phyloP scores from a whole-genome alignment of 1,284 basidiomycete species.

The Dichomitus squalens region DNA sequence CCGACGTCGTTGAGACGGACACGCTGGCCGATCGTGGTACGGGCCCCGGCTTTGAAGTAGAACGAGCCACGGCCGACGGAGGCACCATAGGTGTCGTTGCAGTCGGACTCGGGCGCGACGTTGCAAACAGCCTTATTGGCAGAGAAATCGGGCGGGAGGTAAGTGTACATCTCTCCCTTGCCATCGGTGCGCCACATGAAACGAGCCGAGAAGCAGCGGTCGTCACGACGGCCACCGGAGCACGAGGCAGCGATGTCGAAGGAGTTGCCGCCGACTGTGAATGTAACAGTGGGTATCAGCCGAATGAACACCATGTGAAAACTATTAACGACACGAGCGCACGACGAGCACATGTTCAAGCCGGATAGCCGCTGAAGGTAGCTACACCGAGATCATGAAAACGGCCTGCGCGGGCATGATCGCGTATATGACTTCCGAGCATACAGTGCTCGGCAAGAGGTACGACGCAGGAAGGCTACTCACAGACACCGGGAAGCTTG shows the following conservation, averaged over 20 bases:
- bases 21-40: slow-evolving; percentile 64
- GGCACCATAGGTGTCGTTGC: slow-evolving; percentile 65
- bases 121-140: slow-evolving; percentile 56
- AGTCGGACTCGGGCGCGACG: slow-evolving; percentile 53
- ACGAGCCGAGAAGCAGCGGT: slow-evolving; percentile 54
- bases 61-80: slow-evolving; percentile 79
- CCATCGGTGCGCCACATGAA: slow-evolving; percentile 59
- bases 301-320: background rate
- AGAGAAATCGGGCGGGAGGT: slow-evolving; percentile 60
- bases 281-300: background rate
- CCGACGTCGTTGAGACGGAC: slow-evolving; percentile 68
- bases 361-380: background rate
- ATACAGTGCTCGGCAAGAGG: background rate
- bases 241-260: slow-evolving; percentile 44
- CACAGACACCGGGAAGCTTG: slow-evolving; percentile 37
- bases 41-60: slow-evolving; percentile 57
- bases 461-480: slow-evolving; percentile 11
- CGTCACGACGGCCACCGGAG: slow-evolving; percentile 53
- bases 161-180: slow-evolving; percentile 60
- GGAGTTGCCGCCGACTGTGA: slow-evolving; percentile 52
- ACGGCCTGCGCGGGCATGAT: background rate
- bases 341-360: background rate
- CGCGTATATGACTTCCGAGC: background rate
- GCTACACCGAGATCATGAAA: background rate
- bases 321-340: background rate